phyloP scores from a whole-genome alignment of 2,329 filamentous ascomycete genomes.

The Fusarium sublunatum region DNA sequence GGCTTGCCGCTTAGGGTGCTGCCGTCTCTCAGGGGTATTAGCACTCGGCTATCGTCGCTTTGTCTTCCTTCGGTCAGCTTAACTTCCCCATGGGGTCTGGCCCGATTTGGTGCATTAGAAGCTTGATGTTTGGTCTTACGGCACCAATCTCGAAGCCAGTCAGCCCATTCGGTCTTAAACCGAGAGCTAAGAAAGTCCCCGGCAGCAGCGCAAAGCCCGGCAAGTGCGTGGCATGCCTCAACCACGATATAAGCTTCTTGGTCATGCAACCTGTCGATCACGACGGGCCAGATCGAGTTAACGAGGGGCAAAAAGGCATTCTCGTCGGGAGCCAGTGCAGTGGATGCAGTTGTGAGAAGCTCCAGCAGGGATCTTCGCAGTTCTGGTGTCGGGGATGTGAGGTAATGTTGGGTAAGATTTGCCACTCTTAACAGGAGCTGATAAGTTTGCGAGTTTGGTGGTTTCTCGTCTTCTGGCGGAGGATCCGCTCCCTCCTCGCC shows the following conservation, averaged over 20 bases:
- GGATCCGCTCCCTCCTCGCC: constrained; percentile 52
- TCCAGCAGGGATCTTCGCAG: constrained; percentile 82
- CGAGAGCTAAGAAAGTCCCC: constrained; percentile 84
- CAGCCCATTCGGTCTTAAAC: constrained; percentile 78
- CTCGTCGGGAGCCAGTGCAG: constrained; percentile 79
- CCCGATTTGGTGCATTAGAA: constrained; percentile 32
- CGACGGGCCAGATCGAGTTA: constrained; percentile 89
- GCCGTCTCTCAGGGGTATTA: constrained; percentile 50
- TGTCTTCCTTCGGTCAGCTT: constrained; percentile 28
- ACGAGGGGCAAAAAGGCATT: constrained; percentile 88
- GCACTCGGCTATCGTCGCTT: constrained; percentile 42
- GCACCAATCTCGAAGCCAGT: constrained; percentile 64
- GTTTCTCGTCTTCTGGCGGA: constrained; percentile 60
- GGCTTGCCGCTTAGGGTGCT: constrained; percentile 36
- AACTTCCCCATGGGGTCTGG: constrained; percentile 34
- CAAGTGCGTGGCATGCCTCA: constrained; percentile 76
- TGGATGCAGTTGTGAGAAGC: constrained; percentile 78
- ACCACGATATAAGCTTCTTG: constrained; percentile 74
- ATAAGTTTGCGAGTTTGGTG: constrained; percentile 81
- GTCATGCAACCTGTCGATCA: constrained; percentile 75
- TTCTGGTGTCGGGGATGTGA: constrained; percentile 84
- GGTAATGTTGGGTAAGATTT: constrained; percentile 86
- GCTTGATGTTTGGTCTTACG: constrained; percentile 57
- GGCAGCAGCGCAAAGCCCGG: constrained; percentile 74
- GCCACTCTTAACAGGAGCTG: constrained; percentile 84